A percentile compares a stretch with the other conserved stretches of the same genome.
Evolutionary conservation across 2,329 filamentous ascomycete genomes (phyloP).

Genomic region (Calonectria henricotiae): DNA sequence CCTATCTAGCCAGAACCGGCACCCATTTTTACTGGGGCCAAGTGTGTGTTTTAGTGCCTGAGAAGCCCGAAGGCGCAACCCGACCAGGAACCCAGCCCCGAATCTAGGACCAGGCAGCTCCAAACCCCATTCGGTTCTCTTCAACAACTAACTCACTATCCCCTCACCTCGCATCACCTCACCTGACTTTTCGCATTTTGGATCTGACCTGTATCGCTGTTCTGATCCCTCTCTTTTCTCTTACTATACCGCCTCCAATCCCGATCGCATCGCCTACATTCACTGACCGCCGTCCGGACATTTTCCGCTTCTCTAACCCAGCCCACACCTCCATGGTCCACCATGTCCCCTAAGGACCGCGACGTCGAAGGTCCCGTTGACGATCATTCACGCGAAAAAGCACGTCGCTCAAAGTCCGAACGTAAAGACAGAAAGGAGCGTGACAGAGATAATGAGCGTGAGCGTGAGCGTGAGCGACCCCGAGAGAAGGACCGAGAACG

Average conservation of each 20-base stretch:
- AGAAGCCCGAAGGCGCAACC: constrained; percentile 28
- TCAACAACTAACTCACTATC: constrained; percentile 40
- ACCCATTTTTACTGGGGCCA: constrained; percentile 26
- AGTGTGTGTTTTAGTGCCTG: constrained; percentile 32
- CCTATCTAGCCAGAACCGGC: constrained; percentile 25
- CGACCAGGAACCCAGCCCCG: constrained; percentile 33
- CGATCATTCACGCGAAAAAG: constrained; percentile 61
- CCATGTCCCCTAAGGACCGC: constrained; percentile 63
- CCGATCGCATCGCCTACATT: constrained; percentile 24
- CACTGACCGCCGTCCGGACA: constrained; percentile 30
- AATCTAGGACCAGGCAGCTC: constrained; percentile 31
- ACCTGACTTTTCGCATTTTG: constrained; percentile 42
- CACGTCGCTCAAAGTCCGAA: constrained; percentile 60
- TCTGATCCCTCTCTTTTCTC: constrained; percentile 24
- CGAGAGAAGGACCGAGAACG: constrained; percentile 48
- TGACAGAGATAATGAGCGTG: constrained; percentile 54
- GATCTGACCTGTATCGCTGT: constrained; percentile 27
- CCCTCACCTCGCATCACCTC: constrained; percentile 48
- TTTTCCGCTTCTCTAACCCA: not conserved
- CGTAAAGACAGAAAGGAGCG: constrained; percentile 58
- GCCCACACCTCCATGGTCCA: constrained; percentile 51
- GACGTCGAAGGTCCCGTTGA: constrained; percentile 60
- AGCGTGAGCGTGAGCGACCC: constrained; percentile 45
- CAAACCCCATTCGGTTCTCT: constrained; percentile 46
- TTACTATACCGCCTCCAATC: constrained; percentile 22